Evolutionary conservation across 148 eudicot species (phyloP).

Genomic region (Chenopodium quinoa): DNA sequence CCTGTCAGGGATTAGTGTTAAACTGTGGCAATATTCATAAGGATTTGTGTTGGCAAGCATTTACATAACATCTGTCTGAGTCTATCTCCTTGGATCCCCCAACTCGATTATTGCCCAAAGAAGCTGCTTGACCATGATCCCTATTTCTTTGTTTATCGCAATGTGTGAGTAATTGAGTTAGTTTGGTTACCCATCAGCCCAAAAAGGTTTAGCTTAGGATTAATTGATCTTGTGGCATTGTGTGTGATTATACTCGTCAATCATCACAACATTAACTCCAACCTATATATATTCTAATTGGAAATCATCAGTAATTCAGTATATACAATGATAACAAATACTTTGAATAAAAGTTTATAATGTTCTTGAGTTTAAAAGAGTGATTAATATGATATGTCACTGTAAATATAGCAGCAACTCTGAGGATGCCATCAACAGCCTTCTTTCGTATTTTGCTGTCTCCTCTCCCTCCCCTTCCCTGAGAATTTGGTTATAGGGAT

Average conservation of each 20-base stretch:
- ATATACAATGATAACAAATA: neutral
- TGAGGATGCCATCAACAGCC: neutral
- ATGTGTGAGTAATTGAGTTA: too few relatives aligned
- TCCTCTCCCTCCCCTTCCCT: neutral
- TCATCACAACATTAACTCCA: neutral
- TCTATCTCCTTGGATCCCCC: too few relatives aligned
- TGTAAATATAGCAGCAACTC: neutral
- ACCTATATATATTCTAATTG: too few relatives aligned
- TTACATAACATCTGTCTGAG: too few relatives aligned
- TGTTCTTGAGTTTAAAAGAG: neutral
- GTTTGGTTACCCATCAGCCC: too few relatives aligned
- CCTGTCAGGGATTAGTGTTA: too few relatives aligned
- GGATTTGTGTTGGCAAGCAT: too few relatives aligned
- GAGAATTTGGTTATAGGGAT: neutral
- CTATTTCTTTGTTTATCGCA: too few relatives aligned
- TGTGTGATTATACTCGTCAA: neutral
- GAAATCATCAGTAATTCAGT: neutral
- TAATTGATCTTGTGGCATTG: neutral
- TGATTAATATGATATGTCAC: neutral
- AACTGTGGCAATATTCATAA: too few relatives aligned
- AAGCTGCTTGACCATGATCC: too few relatives aligned
- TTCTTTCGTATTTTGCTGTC: neutral
- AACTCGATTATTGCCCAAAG: too few relatives aligned
- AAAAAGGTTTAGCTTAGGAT: neutral
- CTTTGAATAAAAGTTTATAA: neutral